These are phyloP conservation scores for Ophiocordyceps camponoti-leonardi DNA, from an alignment of 2,329 filamentous ascomycete species.

Conservation along the genomic window DNA sequence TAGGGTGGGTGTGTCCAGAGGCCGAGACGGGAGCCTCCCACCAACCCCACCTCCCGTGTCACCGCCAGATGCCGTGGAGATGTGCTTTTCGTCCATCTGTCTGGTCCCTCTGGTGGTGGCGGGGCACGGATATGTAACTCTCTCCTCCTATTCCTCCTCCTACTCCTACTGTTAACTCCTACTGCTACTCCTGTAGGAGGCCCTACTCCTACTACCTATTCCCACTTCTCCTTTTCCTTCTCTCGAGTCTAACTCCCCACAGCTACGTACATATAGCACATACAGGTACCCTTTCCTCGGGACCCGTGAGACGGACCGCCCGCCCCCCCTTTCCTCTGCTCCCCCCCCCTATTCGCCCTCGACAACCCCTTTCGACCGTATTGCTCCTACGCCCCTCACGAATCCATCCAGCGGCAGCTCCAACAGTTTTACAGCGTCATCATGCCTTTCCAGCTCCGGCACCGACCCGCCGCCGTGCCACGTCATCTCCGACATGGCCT, in stretches of 20 bases:
- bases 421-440: neutral
- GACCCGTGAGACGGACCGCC: no score
- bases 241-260: neutral
- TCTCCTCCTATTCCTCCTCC: no score
- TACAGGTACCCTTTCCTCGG: no score
- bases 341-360: no score
- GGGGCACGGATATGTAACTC: neutral
- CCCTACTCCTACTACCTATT: neutral
- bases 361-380: no score
- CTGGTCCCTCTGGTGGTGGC: neutral
- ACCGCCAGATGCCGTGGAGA: neutral
- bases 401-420: constrained; percentile 2
- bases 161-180: neutral
- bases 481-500: constrained; percentile 4
- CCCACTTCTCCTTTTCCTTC: neutral
- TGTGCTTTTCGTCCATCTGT: neutral
- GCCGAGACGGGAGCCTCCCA: neutral
- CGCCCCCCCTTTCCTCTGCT: no score
- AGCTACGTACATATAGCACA: neutral
- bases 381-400: neutral
- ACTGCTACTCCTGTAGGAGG: no score
- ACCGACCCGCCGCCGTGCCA: neutral
- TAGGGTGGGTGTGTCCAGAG: neutral
- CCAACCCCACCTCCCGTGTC: neutral
- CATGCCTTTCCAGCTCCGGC: neutral